Conservation (phyloP, 2,329 filamentous ascomycete species). For the Hyphodiscus sp. region DNA sequence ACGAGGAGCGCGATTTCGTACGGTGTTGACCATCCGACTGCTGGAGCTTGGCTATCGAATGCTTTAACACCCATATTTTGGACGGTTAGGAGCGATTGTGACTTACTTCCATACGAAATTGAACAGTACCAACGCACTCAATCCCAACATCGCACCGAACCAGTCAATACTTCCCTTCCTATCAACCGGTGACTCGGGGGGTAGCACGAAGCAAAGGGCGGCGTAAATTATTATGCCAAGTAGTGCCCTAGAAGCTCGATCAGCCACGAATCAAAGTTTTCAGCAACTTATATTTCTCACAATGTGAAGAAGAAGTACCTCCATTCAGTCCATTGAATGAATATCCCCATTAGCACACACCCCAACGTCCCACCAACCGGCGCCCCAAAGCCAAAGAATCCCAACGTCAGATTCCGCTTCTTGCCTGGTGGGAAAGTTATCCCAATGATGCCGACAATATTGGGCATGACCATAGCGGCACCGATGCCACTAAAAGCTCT, state of each 20-base stretch:
- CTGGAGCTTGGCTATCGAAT: conserved; percentile 16
- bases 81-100: no score
- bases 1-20: conserved; percentile 15
- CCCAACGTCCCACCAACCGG: conserved; percentile 39
- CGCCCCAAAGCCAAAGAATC: conserved; percentile 39
- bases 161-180: conserved; percentile 35
- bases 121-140: conserved; percentile 38
- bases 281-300: conserved; percentile 11
- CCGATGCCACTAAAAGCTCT: conserved; percentile 43
- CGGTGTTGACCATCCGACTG: conserved; percentile 16
- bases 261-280: background rate
- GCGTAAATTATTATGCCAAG: conserved; percentile 1
- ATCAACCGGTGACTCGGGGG: conserved; percentile 12
- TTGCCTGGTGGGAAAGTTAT: conserved; percentile 41
- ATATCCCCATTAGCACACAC: conserved; percentile 33
- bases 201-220: conserved; percentile 5
- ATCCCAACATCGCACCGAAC: conserved; percentile 35
- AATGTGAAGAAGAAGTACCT: conserved; percentile 38
- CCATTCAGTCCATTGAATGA: conserved; percentile 31
- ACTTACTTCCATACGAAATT: conserved; percentile 45
- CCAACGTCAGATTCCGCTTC: conserved; percentile 37
- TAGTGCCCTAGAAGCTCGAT: conserved; percentile 1
- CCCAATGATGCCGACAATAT: conserved; percentile 42
- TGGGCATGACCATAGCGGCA: conserved; percentile 43
- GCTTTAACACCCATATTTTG: background rate